phyloP scores from a whole-genome alignment of 2,329 filamentous ascomycete species.

The Aschersonia sp. region DNA sequence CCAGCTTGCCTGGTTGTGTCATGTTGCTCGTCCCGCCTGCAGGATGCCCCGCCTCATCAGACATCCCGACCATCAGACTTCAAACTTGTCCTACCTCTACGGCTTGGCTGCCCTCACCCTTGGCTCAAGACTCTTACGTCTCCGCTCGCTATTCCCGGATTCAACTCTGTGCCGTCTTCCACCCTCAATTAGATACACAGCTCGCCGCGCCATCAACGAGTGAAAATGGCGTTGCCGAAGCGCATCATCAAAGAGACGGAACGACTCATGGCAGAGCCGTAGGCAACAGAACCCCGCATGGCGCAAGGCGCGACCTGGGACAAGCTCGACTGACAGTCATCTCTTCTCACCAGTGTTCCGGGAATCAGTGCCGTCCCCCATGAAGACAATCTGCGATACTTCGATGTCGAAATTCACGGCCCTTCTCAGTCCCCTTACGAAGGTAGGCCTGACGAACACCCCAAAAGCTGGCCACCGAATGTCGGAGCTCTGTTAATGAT shows the following conservation, averaged over 20 bases:
- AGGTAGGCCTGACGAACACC: constrained; percentile 36
- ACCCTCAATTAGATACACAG: background rate
- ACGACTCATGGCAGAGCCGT: constrained; percentile 92
- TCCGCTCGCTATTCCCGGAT: background rate
- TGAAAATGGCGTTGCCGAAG: constrained; percentile 68
- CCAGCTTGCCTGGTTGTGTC: too few species aligned
- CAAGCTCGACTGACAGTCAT: constrained; percentile 2
- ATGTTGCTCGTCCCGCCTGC: background rate
- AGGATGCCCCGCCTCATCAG: background rate
- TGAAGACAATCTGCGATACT: constrained; percentile 94
- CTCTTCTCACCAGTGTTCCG: constrained; percentile 50
- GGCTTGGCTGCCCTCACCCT: background rate
- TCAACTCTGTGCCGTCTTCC: background rate
- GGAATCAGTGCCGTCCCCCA: constrained; percentile 93
- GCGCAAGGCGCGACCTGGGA: too few species aligned
- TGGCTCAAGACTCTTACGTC: background rate
- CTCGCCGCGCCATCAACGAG: background rate
- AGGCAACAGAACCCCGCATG: constrained; percentile 21
- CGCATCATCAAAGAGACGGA: constrained; percentile 98
- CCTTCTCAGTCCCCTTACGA: constrained; percentile 89
- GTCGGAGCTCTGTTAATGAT: too few species aligned
- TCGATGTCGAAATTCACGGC: constrained; percentile 92
- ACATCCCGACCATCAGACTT: background rate
- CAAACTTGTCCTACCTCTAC: background rate
- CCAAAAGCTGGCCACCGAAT: too few species aligned